Conservation (phyloP, 805 yeast genomes). For the Sungouiella blattae region DNA sequence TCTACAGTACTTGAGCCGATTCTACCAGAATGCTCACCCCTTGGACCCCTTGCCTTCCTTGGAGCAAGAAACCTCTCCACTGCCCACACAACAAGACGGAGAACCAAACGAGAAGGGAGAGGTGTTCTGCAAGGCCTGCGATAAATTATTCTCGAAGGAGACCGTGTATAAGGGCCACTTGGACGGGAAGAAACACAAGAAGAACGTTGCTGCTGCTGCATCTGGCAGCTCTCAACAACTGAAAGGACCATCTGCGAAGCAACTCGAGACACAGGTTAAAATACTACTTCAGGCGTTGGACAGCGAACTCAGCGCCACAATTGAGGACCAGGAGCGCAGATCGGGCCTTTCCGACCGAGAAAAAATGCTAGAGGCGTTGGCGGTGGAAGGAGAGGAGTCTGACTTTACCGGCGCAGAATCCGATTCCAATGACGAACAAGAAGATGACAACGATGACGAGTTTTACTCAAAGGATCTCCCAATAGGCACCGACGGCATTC, state of each 20-base stretch:
- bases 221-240: neutral
- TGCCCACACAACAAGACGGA: constrained; percentile 15
- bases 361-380: constrained; percentile 46
- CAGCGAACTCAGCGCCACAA: constrained; percentile 47
- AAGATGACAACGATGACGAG: constrained; percentile 23
- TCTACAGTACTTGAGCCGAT: constrained; percentile 47
- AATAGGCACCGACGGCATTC: constrained; percentile 82
- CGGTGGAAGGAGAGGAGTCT: constrained; percentile 37
- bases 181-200: constrained; percentile 69
- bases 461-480: constrained; percentile 61
- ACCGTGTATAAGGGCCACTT: constrained; percentile 70
- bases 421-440: constrained; percentile 21
- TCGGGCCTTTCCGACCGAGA: constrained; percentile 71
- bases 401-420: constrained; percentile 36
- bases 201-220: constrained; percentile 32
- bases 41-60: constrained; percentile 3
- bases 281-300: constrained; percentile 35
- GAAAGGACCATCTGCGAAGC: neutral
- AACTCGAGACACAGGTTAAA: constrained; percentile 39
- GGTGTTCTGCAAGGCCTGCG: constrained; percentile 62
- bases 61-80: neutral
- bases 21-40: constrained; percentile 37
- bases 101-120: constrained; percentile 13
- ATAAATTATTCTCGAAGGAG: constrained; percentile 56
- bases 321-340: constrained; percentile 59